Base-by-base conservation (phyloP, 2,329 filamentous ascomycete species). In the Chrysoporthe austroafricana region DNA sequence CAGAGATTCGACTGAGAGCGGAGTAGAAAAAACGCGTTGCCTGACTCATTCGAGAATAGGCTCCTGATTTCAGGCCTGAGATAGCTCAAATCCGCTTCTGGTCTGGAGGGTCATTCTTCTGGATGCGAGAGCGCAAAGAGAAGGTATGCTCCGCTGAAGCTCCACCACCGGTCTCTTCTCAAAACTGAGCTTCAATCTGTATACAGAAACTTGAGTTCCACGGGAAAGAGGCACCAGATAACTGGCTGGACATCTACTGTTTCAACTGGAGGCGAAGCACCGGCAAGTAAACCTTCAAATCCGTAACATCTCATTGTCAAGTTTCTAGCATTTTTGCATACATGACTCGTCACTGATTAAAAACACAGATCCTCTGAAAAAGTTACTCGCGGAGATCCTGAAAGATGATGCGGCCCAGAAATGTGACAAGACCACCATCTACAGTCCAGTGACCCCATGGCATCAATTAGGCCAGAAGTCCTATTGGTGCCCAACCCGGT, bases 181-280 rank as follows among this genome's bases (percentile, higher is more conserved):
- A 6, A 32, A 8, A 42, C 36, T 48, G 11, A 18, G 18, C 13
- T 26, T 3, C 48, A 16, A 2, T 18, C 34, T 34, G 4, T 48
- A 21, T n/a, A 14, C 59, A 69, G 57, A 66, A 63, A 52, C 67
- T 69, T 16, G 46, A 63, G 50, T 66, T 52, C 11, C 60, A 66
- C 39, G 67, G 67, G 1, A 63, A 75, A 48, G 64, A 74, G 6
- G 71, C 73, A 44, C 75, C 73, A 1, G 69, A 73, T 36, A 73
- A 72, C 21, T 73, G 75, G 42, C 71, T 76, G 13, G 68, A 72
- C 26, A 75, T 76, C 3, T 67, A 67, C 34, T 69, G 67, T 34
- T 62, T 69, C 42, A 69, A 58, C 42, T 69, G 64, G 67, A 67
- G 39, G 21, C 60, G 67, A 57, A 69, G 64, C 34, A 67, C 46